Percentiles rank a stretch among this genome's conserved stretches.
phyloP scores from a whole-genome alignment of 2,329 filamentous ascomycete genomes.

The Calcarisporium arbuscula region DNA sequence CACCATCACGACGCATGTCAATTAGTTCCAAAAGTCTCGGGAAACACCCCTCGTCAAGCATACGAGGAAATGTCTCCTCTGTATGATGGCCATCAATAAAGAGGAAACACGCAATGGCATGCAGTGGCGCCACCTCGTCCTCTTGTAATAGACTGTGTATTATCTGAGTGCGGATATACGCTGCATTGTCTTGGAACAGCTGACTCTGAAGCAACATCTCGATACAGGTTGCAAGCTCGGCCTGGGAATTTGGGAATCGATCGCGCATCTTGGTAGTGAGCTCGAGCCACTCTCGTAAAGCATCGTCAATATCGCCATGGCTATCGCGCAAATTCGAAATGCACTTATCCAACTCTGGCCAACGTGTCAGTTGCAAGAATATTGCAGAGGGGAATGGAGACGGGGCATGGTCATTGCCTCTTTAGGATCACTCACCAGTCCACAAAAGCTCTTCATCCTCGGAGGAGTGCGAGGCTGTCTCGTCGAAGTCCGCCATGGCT shows the following conservation, averaged over 20 bases:
- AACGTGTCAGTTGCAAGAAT: constrained; percentile 12
- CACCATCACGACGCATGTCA: constrained; percentile 54
- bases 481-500: constrained; percentile 57
- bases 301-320: constrained; percentile 68
- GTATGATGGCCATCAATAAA: constrained; percentile 78
- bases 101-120: constrained; percentile 76
- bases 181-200: constrained; percentile 67
- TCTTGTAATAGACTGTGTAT: constrained; percentile 88
- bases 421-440: constrained; percentile 60
- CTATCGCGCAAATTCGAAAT: constrained; percentile 41
- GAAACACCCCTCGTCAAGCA: constrained; percentile 84
- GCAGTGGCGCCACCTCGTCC: constrained; percentile 73
- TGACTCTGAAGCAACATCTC: constrained; percentile 69
- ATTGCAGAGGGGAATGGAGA: not conserved
- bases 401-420: not conserved
- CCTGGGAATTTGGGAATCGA: constrained; percentile 67
- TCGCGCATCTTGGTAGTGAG: constrained; percentile 72
- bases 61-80: constrained; percentile 74
- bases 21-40: constrained; percentile 77
- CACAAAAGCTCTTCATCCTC: constrained; percentile 85
- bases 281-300: constrained; percentile 75
- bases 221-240: constrained; percentile 74
- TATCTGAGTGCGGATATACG: constrained; percentile 89
- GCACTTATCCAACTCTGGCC: constrained; percentile 41
- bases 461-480: constrained; percentile 53